phyloP scores from a whole-genome alignment of 495 filamentous ascomycete species.

The Thozetella sp. region DNA sequence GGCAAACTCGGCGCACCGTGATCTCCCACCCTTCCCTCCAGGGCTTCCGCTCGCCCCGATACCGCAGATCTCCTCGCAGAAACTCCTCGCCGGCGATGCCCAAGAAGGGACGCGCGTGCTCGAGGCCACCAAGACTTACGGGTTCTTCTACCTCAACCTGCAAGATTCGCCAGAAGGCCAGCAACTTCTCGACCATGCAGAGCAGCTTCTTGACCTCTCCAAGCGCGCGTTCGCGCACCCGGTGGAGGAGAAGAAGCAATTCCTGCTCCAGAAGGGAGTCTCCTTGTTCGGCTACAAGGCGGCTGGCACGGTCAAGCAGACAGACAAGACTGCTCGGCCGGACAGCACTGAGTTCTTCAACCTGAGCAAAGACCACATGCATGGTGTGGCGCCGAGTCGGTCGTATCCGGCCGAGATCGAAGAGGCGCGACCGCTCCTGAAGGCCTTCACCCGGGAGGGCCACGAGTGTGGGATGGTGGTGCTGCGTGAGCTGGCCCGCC shows the following conservation, averaged over 20 bases:
- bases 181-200: constrained; percentile 42
- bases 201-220: constrained; percentile 45
- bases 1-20: no score
- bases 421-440: constrained; percentile 36
- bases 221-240: constrained; percentile 49
- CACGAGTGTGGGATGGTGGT: constrained; percentile 52
- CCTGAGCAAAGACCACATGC: constrained; percentile 54
- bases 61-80: constrained; percentile 15
- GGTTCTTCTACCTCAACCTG: constrained; percentile 67
- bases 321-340: constrained; percentile 54
- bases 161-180: constrained; percentile 34
- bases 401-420: constrained; percentile 49
- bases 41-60: constrained; percentile 10
- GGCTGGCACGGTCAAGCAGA: constrained; percentile 41
- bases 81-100: constrained; percentile 37
- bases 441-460: constrained; percentile 46
- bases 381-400: constrained; percentile 35
- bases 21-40: constrained; percentile 6
- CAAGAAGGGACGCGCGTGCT: constrained; percentile 47
- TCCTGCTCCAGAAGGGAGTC: constrained; percentile 38
- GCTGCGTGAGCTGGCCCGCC: constrained; percentile 48
- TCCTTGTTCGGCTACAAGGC: constrained; percentile 60
- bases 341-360: constrained; percentile 69
- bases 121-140: constrained; percentile 52
- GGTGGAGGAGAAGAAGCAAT: constrained; percentile 54